Percentiles rank a stretch among this genome's conserved stretches.
phyloP scores from a whole-genome alignment of 495 filamentous ascomycete genomes.

The Penicillium coprophilum region DNA sequence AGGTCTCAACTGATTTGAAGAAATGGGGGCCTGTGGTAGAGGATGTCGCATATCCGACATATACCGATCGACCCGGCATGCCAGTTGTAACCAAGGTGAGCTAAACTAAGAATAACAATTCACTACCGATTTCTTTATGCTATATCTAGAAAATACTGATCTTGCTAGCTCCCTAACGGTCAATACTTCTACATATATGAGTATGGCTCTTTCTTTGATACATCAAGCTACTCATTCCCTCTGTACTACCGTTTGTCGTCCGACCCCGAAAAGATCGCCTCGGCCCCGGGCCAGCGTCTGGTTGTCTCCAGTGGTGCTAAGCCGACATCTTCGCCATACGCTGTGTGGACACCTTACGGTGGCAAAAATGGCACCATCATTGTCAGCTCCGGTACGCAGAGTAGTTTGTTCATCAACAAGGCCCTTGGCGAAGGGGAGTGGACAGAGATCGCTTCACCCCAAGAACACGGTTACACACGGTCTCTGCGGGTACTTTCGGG shows the following conservation, averaged over 20 bases:
- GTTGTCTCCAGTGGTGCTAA: constrained; percentile 47
- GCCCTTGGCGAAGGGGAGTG: constrained; percentile 56
- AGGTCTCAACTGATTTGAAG: constrained; percentile 54
- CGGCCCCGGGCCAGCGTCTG: constrained; percentile 41
- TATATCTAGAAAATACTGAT: not conserved
- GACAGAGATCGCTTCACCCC: constrained; percentile 50
- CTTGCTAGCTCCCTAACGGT: constrained; percentile 52
- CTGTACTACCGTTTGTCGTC: constrained; percentile 57
- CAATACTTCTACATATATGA: constrained; percentile 65
- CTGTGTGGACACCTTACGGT: constrained; percentile 54
- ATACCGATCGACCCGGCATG: constrained; percentile 69
- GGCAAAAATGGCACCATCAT: constrained; percentile 59
- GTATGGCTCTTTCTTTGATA: constrained; percentile 54
- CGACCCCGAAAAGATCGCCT: constrained; percentile 53
- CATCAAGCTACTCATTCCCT: constrained; percentile 48
- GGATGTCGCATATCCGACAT: constrained; percentile 53
- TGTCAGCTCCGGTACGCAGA: constrained; percentile 51
- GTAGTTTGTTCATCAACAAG: constrained; percentile 59
- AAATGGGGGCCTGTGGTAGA: constrained; percentile 59
- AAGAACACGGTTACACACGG: constrained; percentile 51
- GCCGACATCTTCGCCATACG: constrained; percentile 56
- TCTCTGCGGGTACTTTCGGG: constrained; percentile 46
- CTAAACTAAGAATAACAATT: not conserved
- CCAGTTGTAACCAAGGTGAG: constrained; percentile 50
- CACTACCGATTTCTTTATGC: not conserved